Evolutionary conservation across 2,329 filamentous ascomycete species (phyloP), one percentile per base, ranked within the genome.

Genomic region (Arthrobotrys iridis): DNA sequence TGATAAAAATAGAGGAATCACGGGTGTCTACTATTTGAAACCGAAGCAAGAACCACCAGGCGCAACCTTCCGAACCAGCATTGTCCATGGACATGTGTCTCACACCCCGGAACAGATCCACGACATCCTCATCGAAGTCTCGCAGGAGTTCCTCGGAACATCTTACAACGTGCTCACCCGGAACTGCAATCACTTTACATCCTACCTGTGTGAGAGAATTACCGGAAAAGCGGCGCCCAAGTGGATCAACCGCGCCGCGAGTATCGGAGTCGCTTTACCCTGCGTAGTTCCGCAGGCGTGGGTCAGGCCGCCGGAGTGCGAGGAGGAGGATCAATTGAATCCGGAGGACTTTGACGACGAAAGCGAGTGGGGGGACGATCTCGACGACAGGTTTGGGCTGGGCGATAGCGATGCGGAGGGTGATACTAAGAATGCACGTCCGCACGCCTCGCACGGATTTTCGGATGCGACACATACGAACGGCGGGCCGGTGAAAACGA

Each of bases 171-270:
- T 96, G 11, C 85, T 96, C 46, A 93, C 89, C 18, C 89, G 89
- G 79, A 96, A 96, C 82, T 96, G 92, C 86, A 96, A 96, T 81
- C 92, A 96, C 81, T 96, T 96, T 81, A 94, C 92, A 1, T 88
- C 88, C 18, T 88, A 90, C 79, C 86, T 96, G 15, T 93, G 91
- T 82, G 85, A 90, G 81, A 87, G 87, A 78, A 85, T 96, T 64
- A 94, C 91, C 1, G 88, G 89, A 4, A 86, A 87, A 48, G 84
- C 88, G 0, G 91, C 90, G 0, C 92, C 92, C 0, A 83, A 82
- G 15, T 96, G 92, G 90, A 83, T 96, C 63, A 96, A 96, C 80
- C 87, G 92, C 65, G 92, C 92, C 0, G 92, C 92, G n/a, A 90
- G 87, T 78, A 92, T 96, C 77, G 92, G 92, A 40, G 87, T 93